Base-by-base conservation (phyloP, 164 flowering plant genomes). In the Vitis amurensis region DNA sequence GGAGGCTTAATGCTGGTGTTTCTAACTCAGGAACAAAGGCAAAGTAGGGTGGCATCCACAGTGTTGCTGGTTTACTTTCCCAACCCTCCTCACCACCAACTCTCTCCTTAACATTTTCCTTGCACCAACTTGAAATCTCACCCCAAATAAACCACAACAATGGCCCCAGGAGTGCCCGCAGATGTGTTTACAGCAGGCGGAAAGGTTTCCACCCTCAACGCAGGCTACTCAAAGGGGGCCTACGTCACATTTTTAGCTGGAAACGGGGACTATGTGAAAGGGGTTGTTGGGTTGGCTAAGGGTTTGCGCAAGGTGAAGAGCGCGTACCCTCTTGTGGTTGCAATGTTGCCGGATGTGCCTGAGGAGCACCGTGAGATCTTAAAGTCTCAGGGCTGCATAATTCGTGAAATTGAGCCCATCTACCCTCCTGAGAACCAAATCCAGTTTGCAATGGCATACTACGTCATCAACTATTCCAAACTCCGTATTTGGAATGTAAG, bases 391-490 rank as follows among this genome's bases (percentile, higher is more conserved):
- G 91, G 91, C 3, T 88, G 91, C 69, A 80, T 86, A 13, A 73
- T 88, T 23, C 85, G 78, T n/a, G 91, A 88, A 72, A 86, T 88
- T 31, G 86, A 74, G 66, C 91, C 91, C 14, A 81, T 88, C 37
- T 79, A 88, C 71, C 91, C 91, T 1, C 89, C 91, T 0, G 79
- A 78, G 31, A 83, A 81, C 73, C 84, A 87, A 23, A 61, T 72
- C 57, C 78, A 85, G 50, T 87, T 84, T 17, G 91, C 89, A 12
- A 80, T 82, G 85, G 86, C 88, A 0, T 86, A 87, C 73, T 88
- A 83, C 63, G 87, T 88, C 55, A 88, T 88, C 81, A 88, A 86
- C 87, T 88, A 88, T 75, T 88, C 91, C 62, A 88, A 88, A 79
- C 84, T 88, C 19, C 88, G 89, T 14, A 84, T 88, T 47, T 86